Evolutionary conservation across 1,284 basidiomycete species (phyloP), one percentile per base, ranked within the genome.

Genomic region (Tranzscheliella williamsii): DNA sequence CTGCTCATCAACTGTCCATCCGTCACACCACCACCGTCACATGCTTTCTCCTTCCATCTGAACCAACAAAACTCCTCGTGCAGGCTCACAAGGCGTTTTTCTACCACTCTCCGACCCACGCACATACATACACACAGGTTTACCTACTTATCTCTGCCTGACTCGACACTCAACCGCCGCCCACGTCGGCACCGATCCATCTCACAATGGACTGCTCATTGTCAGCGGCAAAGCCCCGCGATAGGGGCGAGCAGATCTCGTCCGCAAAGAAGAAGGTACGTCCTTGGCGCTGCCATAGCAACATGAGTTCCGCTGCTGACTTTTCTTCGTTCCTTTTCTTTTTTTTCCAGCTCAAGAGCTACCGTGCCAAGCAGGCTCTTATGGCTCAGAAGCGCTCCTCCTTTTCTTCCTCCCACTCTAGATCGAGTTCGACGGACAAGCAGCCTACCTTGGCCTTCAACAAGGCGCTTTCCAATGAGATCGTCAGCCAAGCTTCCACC

Each of bases 261-360:
- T 62, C 68, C 8, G 71, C 71, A 8, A 68, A 69, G 32, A 73
- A 70, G 42, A 73, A 73, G 50, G 56, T 63, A 42, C 46, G 60
- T 18, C 27, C 27, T 29, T 29, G 27, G n/a, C n/a, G 27, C n/a
- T n/a, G n/a, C n/a, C n/a, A n/a, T n/a, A n/a, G n/a, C n/a, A n/a
- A n/a, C n/a, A n/a, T n/a, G n/a, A n/a, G n/a, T n/a, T n/a, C n/a
- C n/a, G n/a, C n/a, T n/a, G 27, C 27, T 29, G 27, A 29, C 42
- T 57, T 24, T 34, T 21, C 33, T 15, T n/a, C 24, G 26, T 37
- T 18, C 11, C 42, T 57, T 24, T 34, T 21, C 33, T 15, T n/a
- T 24, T 34, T 37, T 18, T 34, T 6, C 13, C 43, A 64, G 60
- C 66, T 73, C 45, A 72, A 73, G 55, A 61, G 52, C 40, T 73